Evolutionary conservation across 2,329 filamentous ascomycete genomes (phyloP).

Genomic region (Ophiostoma tasmaniense): DNA sequence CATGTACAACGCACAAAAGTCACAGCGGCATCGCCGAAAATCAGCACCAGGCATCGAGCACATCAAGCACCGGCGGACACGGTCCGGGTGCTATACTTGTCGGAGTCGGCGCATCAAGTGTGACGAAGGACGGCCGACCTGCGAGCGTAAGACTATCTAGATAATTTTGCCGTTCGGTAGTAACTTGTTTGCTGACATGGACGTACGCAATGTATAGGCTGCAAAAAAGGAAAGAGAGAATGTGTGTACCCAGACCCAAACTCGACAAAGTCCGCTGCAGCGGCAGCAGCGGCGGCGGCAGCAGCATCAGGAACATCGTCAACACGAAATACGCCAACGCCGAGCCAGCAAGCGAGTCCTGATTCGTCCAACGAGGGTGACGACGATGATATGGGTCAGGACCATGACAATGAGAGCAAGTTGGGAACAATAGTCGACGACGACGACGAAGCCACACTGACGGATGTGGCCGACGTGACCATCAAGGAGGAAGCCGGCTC

Average conservation of each 20-base stretch:
- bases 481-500: constrained; percentile 27
- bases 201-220: constrained; percentile 48
- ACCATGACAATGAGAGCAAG: constrained; percentile 23
- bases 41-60: constrained; percentile 51
- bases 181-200: not conserved
- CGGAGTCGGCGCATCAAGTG: constrained; percentile 87
- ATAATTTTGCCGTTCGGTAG: not conserved
- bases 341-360: constrained; percentile 39
- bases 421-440: constrained; percentile 50
- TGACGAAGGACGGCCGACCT: constrained; percentile 79
- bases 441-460: constrained; percentile 32
- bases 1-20: constrained; percentile 39
- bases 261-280: constrained; percentile 30
- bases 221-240: constrained; percentile 82
- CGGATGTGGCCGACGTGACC: constrained; percentile 30
- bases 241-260: constrained; percentile 78
- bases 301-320: not conserved
- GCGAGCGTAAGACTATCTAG: constrained; percentile 53
- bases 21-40: constrained; percentile 44
- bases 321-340: constrained; percentile 7
- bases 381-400: constrained; percentile 39
- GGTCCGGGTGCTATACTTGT: constrained; percentile 91
- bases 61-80: constrained; percentile 85
- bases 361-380: constrained; percentile 48
- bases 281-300: constrained; percentile 21